Percentiles rank a stretch among this genome's conserved stretches.
Evolutionary conservation across 2,329 filamentous ascomycete species (phyloP).

Genomic region (Tetracladium maxilliforme): DNA sequence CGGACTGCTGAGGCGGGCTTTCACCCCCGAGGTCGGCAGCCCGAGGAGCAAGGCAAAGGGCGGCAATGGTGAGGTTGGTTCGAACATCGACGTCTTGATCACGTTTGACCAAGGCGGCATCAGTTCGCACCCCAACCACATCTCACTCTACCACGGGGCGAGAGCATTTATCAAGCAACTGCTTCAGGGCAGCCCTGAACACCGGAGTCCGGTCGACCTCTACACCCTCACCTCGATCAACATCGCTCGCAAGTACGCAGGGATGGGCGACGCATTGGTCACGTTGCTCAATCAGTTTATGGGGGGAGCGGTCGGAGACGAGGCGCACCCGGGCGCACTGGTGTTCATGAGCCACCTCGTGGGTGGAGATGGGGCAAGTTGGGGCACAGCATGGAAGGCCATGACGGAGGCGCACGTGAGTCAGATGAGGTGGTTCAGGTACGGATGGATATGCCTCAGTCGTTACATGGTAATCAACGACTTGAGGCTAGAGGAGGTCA

Average conservation of each 20-base stretch:
- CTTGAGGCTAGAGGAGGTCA: conserved; percentile 45
- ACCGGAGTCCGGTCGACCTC: conserved; percentile 61
- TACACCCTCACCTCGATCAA: conserved; percentile 70
- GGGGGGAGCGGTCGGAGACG: conserved; percentile 17
- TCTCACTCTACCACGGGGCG: conserved; percentile 74
- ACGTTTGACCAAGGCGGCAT: conserved; percentile 81
- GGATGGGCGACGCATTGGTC: conserved; percentile 58
- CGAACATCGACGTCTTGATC: conserved; percentile 64
- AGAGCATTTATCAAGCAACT: conserved; percentile 55
- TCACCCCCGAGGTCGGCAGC: conserved; percentile 49
- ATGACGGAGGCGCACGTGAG: conserved; percentile 87
- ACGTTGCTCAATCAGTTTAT: conserved; percentile 45
- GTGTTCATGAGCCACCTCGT: conserved; percentile 65
- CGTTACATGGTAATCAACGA: conserved; percentile 96
- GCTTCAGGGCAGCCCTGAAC: conserved; percentile 46
- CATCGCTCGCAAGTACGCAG: conserved; percentile 67
- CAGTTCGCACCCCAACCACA: conserved; percentile 86
- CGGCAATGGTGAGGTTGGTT: conserved; percentile 25
- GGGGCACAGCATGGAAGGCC: conserved; percentile 64
- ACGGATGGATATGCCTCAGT: conserved; percentile 83
- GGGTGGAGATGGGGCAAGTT: conserved; percentile 45
- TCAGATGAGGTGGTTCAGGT: conserved; percentile 98
- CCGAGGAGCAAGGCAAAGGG: conserved; percentile 15
- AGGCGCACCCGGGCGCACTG: conserved; percentile 41
- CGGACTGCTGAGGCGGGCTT: conserved; percentile 54